These are phyloP conservation scores for Vachellia pachyceras DNA, from an alignment of 306 rosid genomes.

Conservation along the genomic window DNA sequence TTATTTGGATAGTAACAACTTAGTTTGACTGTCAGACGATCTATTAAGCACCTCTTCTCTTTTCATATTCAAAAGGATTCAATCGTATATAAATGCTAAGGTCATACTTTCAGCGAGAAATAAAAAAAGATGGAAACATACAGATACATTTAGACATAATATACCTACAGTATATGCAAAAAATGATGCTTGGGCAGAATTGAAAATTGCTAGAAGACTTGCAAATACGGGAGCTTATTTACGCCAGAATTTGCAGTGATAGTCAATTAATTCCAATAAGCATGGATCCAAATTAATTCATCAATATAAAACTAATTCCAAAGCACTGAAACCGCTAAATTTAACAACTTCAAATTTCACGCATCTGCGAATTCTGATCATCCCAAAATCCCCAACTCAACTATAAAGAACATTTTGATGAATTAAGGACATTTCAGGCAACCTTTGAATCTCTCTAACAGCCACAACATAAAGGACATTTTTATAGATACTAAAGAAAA, in stretches of 20 bases:
- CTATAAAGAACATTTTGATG: too few species aligned
- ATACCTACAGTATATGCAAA: not conserved
- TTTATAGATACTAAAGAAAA: not conserved
- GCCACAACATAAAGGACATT: not conserved
- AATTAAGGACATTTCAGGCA: too few species aligned
- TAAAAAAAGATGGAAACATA: conserved; percentile 2
- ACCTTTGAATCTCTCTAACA: not conserved
- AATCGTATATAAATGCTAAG: not conserved
- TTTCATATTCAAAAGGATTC: conserved; percentile 7
- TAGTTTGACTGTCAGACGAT: not conserved
- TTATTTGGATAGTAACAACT: too few species aligned
- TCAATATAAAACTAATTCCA: not conserved
- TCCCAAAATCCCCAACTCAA: conserved; percentile 21
- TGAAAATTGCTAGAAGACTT: not conserved
- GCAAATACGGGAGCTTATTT: conserved; percentile 6
- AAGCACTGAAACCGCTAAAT: conserved; percentile 28
- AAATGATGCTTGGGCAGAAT: conserved; percentile 3
- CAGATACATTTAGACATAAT: conserved; percentile 20
- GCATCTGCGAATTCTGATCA: conserved; percentile 20
- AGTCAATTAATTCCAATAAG: not conserved
- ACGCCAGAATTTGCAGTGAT: conserved; percentile 4
- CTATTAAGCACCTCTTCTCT: conserved; percentile 10
- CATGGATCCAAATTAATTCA: not conserved
- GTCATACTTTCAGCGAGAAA: not conserved
- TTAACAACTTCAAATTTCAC: conserved; percentile 37